These are phyloP conservation scores for Aspergillus sp. DNA, from an alignment of 2,329 filamentous ascomycete species.

Conservation along the genomic window DNA sequence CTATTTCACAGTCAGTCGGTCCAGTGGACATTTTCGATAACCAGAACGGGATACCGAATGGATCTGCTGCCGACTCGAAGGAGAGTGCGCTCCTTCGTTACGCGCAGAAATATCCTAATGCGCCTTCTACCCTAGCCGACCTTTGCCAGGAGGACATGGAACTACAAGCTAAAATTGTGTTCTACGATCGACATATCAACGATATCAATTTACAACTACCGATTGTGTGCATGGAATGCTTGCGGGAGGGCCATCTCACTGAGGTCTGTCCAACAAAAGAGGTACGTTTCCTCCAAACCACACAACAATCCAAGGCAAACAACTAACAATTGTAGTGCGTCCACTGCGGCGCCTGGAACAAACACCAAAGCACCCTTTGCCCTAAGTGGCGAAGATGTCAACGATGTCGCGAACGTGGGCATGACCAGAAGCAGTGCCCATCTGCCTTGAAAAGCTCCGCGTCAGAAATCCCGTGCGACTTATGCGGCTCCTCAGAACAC, in stretches of 20 bases:
- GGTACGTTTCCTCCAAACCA: constrained; percentile 26
- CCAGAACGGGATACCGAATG: constrained; percentile 1
- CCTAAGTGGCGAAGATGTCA: constrained; percentile 43
- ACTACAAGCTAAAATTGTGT: constrained; percentile 39
- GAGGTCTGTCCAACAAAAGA: constrained; percentile 45
- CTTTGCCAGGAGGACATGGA: constrained; percentile 41
- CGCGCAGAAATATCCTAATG: constrained; percentile 33
- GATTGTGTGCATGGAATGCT: constrained; percentile 44
- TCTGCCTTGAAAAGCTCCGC: constrained; percentile 61
- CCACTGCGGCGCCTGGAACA: constrained; percentile 43
- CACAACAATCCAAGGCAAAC: background rate
- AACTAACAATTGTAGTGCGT: constrained; percentile 32
- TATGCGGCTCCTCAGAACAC: constrained; percentile 60
- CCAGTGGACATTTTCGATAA: constrained; percentile 13
- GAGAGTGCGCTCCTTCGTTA: constrained; percentile 36
- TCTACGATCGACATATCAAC: constrained; percentile 39
- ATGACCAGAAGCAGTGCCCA: constrained; percentile 51
- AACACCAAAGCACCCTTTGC: constrained; percentile 42
- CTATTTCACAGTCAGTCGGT: constrained; percentile 6
- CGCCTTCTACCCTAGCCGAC: constrained; percentile 38
- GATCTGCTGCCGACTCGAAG: constrained; percentile 25
- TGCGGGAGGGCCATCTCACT: constrained; percentile 43
- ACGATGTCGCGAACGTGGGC: constrained; percentile 65
- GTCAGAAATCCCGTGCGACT: constrained; percentile 56
- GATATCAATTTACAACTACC: constrained; percentile 43